These are phyloP conservation scores for Phialophora verrucosa DNA, from an alignment of 2,329 filamentous ascomycete species.

Conservation along the genomic window DNA sequence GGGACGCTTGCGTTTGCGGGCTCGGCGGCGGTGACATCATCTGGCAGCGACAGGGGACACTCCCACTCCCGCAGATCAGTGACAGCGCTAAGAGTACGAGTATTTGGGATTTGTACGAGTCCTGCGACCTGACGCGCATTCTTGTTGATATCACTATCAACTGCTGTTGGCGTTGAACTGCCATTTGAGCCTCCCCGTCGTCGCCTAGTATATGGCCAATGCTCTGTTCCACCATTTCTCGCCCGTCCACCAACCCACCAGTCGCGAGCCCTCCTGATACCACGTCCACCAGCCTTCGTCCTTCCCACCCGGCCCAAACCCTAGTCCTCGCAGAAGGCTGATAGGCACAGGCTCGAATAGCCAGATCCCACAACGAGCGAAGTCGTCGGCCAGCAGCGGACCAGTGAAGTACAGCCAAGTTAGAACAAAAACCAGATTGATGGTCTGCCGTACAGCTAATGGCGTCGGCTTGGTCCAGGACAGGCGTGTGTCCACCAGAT, in stretches of 20 bases:
- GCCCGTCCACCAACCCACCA: slow-evolving; percentile 36
- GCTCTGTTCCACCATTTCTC: slow-evolving; percentile 40
- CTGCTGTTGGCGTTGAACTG: background rate
- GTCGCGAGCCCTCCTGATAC: slow-evolving; percentile 42
- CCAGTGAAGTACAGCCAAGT: slow-evolving; percentile 73
- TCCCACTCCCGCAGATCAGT: background rate
- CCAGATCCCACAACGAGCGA: slow-evolving; percentile 76
- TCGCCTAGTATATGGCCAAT: slow-evolving; percentile 37
- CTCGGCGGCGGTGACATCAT: slow-evolving; percentile 6
- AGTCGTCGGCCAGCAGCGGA: slow-evolving; percentile 73
- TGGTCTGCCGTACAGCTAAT: slow-evolving; percentile 53
- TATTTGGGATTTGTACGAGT: background rate
- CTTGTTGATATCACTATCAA: background rate
- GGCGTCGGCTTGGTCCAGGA: slow-evolving; percentile 51
- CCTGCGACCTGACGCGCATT: background rate
- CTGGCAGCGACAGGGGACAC: background rate
- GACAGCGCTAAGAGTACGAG: background rate
- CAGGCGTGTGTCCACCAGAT: slow-evolving; percentile 40
- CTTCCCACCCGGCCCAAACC: slow-evolving; percentile 59
- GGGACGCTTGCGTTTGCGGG: background rate
- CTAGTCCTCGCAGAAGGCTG: slow-evolving; percentile 70
- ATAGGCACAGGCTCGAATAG: slow-evolving; percentile 81
- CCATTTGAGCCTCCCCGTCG: background rate
- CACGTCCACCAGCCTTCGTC: slow-evolving; percentile 73
- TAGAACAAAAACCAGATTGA: slow-evolving; percentile 67